These are phyloP conservation scores for Clonostachys rhizophaga DNA, from an alignment of 2,329 filamentous ascomycete genomes.

Conservation along the genomic window DNA sequence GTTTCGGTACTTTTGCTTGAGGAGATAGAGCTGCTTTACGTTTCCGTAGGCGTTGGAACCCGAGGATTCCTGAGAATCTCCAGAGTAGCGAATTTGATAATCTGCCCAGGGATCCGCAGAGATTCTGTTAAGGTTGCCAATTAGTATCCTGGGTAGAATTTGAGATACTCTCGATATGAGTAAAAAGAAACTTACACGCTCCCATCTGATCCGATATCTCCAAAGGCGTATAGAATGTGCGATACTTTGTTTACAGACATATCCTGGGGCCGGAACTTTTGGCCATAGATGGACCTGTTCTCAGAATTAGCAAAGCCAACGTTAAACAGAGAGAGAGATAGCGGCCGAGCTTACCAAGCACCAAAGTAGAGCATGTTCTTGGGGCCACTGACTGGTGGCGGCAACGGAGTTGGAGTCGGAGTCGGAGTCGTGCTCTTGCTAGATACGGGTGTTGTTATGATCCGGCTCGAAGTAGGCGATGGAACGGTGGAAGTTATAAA, in stretches of 20 bases:
- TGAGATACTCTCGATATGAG: not conserved
- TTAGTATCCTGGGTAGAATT: not conserved
- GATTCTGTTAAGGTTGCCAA: not conserved
- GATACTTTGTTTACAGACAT: slow-evolving; percentile 66
- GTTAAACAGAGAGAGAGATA: no score
- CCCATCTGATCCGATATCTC: slow-evolving; percentile 37
- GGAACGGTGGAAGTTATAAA: no score
- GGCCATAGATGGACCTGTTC: slow-evolving; percentile 57
- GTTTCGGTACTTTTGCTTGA: slow-evolving; percentile 76
- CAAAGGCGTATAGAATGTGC: slow-evolving; percentile 63
- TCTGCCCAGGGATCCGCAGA: not conserved
- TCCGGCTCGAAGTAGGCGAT: no score
- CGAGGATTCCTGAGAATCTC: not conserved
- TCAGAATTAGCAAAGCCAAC: no score
- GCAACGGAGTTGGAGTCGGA: no score
- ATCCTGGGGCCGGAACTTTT: slow-evolving; percentile 67
- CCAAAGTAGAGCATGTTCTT: no score
- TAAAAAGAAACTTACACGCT: slow-evolving; percentile 29
- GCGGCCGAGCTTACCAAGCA: no score
- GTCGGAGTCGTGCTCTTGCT: no score
- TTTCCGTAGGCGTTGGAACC: slow-evolving; percentile 74
- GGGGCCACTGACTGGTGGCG: no score
- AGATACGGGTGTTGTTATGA: no score
- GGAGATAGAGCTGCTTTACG: slow-evolving; percentile 80
- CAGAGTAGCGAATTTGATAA: not conserved